Evolutionary conservation across 2,329 filamentous ascomycete genomes (phyloP).

Genomic region (Aspergillus viridinutans): DNA sequence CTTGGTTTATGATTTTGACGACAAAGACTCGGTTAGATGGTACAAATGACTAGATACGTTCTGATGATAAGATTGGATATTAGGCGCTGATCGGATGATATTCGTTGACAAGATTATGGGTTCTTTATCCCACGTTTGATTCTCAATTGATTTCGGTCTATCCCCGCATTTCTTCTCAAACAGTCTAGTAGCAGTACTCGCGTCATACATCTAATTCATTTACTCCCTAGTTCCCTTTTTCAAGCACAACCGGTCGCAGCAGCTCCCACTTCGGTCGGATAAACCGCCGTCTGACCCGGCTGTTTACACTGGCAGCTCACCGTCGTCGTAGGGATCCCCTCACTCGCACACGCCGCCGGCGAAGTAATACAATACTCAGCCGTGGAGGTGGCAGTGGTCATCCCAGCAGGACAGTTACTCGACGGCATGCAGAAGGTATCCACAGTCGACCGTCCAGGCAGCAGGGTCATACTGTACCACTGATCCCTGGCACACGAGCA

Average conservation of each 20-base stretch:
- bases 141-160: not conserved
- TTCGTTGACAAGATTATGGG: not conserved
- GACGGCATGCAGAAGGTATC: conserved; percentile 24
- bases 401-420: conserved; percentile 19
- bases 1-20: not conserved
- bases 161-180: not conserved
- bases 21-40: not conserved
- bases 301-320: conserved; percentile 15
- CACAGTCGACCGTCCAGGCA: not conserved
- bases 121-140: not conserved
- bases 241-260: conserved; percentile 17
- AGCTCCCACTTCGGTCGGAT: conserved; percentile 14
- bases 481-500: conserved; percentile 20
- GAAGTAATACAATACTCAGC: conserved; percentile 19
- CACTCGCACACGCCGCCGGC: conserved; percentile 6
- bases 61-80: not conserved
- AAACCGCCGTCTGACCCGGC: conserved; percentile 15
- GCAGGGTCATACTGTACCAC: conserved; percentile 17
- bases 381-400: conserved; percentile 17
- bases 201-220: not conserved
- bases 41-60: not conserved
- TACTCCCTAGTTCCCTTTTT: not conserved
- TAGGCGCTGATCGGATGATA: not conserved
- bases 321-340: conserved; percentile 7
- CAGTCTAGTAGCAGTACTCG: not conserved